These are phyloP conservation scores for Candida pseudofarinosa DNA, from an alignment of 805 yeast genomes.

Conservation along the genomic window DNA sequence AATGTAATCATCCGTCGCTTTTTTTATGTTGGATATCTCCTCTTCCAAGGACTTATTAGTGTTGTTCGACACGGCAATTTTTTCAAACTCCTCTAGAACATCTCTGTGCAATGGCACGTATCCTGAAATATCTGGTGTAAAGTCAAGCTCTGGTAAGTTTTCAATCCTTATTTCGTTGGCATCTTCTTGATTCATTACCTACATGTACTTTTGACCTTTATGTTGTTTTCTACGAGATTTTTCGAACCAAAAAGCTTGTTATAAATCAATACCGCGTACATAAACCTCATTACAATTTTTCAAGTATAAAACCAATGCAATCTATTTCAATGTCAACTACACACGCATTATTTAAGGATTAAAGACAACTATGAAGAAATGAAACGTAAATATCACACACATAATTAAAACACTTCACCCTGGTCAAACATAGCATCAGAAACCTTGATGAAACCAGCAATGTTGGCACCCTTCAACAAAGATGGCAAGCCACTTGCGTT, in stretches of 20 bases:
- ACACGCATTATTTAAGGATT: background rate
- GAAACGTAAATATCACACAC: slow-evolving; percentile 3
- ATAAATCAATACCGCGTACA: no score
- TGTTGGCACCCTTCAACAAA: slow-evolving; percentile 96
- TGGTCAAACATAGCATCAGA: slow-evolving; percentile 98
- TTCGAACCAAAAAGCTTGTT: no score
- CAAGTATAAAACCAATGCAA: background rate
- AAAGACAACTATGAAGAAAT: slow-evolving; percentile 7
- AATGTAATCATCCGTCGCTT: slow-evolving; percentile 11
- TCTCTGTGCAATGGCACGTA: slow-evolving; percentile 13
- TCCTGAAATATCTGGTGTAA: slow-evolving; percentile 5
- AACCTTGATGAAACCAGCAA: slow-evolving; percentile 98
- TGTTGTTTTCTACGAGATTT: no score
- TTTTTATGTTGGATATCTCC: slow-evolving; percentile 7
- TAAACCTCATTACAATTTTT: background rate
- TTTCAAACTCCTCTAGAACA: slow-evolving; percentile 12
- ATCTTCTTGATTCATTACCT: background rate
- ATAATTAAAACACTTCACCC: slow-evolving; percentile 64
- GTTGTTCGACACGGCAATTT: slow-evolving; percentile 7
- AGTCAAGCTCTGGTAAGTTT: background rate
- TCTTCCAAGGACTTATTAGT: slow-evolving; percentile 1
- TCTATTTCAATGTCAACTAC: background rate
- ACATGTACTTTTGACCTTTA: background rate
- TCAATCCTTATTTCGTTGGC: background rate
- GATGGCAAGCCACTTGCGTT: slow-evolving; percentile 70